phyloP scores from a whole-genome alignment of 495 filamentous ascomycete genomes.

The Jackrogersella minutella region DNA sequence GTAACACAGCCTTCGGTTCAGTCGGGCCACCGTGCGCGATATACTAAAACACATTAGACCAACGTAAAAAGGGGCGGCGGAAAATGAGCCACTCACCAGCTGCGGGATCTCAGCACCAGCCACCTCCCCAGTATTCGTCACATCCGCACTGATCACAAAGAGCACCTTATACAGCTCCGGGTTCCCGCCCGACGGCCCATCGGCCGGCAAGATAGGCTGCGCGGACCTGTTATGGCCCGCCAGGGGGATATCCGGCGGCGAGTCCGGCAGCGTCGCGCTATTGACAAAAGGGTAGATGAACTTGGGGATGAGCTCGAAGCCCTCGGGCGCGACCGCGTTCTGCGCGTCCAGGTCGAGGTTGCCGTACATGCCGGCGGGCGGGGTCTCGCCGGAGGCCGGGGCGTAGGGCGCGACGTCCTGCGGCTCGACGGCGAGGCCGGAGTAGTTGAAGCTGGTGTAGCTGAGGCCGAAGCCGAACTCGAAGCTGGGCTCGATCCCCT shows the following conservation, averaged over 20 bases:
- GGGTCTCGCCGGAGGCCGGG: conserved; percentile 37
- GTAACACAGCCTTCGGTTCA: conserved; percentile 75
- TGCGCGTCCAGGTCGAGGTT: conserved; percentile 35
- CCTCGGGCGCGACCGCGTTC: conserved; percentile 47
- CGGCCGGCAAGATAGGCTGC: conserved; percentile 69
- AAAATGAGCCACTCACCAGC: conserved; percentile 54
- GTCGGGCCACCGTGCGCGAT: conserved; percentile 66
- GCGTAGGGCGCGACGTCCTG: conserved; percentile 25
- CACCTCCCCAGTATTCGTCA: conserved; percentile 62
- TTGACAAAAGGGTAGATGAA: conserved; percentile 53
- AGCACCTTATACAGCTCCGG: conserved; percentile 59
- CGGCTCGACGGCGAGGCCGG: conserved; percentile 33
- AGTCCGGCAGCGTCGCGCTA: conserved; percentile 36
- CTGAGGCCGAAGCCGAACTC: conserved; percentile 62
- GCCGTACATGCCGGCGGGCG: conserved; percentile 47
- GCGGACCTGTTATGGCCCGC: conserved; percentile 69
- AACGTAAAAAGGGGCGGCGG: not conserved
- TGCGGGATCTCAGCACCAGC: conserved; percentile 66
- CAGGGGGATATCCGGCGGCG: conserved; percentile 62
- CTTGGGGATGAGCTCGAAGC: conserved; percentile 49
- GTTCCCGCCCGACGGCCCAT: conserved; percentile 84
- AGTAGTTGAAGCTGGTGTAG: conserved; percentile 55
- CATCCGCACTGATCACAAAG: conserved; percentile 53
- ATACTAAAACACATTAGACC: conserved; percentile 68
- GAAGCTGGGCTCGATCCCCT: conserved; percentile 54